These are phyloP conservation scores for Hypocrella siamensis DNA, from an alignment of 2,329 filamentous ascomycete species.

Conservation along the genomic window DNA sequence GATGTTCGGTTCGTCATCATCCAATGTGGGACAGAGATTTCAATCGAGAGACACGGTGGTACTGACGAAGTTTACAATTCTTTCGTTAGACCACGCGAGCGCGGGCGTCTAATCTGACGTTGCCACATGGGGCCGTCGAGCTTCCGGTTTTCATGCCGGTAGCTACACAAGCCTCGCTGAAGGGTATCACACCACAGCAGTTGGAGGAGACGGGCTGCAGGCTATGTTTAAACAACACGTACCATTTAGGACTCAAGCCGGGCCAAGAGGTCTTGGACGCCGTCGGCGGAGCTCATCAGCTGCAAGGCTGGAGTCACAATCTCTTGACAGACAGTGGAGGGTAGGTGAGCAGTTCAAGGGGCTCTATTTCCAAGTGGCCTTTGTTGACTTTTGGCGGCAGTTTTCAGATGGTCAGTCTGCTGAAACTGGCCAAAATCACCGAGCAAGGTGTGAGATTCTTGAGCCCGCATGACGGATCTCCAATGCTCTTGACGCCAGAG, in stretches of 20 bases:
- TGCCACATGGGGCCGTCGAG: constrained; percentile 82
- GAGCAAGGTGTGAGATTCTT: constrained; percentile 92
- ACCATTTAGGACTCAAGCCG: constrained; percentile 88
- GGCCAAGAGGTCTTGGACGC: constrained; percentile 78
- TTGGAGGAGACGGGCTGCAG: constrained; percentile 79
- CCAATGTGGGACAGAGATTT: too few relatives aligned
- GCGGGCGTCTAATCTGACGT: constrained; percentile 69
- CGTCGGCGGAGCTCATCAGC: constrained; percentile 80
- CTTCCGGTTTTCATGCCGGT: constrained; percentile 98
- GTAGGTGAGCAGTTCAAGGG: constrained; percentile 29
- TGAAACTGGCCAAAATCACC: constrained; percentile 84
- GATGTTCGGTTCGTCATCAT: constrained; percentile 53
- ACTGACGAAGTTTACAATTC: background rate
- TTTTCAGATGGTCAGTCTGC: constrained; percentile 96
- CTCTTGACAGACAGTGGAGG: constrained; percentile 72
- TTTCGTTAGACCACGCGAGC: constrained; percentile 70
- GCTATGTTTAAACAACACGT: constrained; percentile 94
- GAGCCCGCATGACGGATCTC: constrained; percentile 87
- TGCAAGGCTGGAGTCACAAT: constrained; percentile 93
- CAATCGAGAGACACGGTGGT: too few relatives aligned
- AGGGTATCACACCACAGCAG: constrained; percentile 85
- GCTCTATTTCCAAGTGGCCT: too few relatives aligned
- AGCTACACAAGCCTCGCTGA: constrained; percentile 88
- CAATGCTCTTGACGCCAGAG: constrained; percentile 94
- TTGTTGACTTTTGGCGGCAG: constrained; percentile 27